A percentile compares a stretch with the other conserved stretches of the same genome.
Evolutionary conservation across 768 basidiomycete species (phyloP).

Genomic region (Russula olivacea): DNA sequence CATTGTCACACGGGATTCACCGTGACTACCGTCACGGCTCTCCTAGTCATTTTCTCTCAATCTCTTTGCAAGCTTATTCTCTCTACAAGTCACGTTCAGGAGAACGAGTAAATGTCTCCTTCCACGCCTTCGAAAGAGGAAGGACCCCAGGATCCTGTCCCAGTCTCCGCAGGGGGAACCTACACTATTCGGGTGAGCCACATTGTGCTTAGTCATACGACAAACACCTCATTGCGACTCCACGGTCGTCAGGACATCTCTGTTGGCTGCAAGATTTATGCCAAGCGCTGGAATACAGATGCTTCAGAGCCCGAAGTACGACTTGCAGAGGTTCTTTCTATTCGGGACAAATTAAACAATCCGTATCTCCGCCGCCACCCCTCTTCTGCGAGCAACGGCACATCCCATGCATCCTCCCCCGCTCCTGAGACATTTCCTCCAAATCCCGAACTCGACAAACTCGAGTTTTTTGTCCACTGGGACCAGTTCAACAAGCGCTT

Average conservation of each 20-base stretch:
- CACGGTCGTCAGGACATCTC: conserved; percentile 58
- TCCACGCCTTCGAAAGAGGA: conserved; percentile 33
- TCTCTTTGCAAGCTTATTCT: neutral
- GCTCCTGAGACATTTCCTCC: conserved; percentile 40
- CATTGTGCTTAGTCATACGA: conserved; percentile 24
- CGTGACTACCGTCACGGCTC: conserved; percentile 15
- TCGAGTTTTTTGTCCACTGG: conserved; percentile 98
- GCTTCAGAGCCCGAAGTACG: conserved; percentile 75
- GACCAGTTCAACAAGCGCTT: conserved; percentile 98
- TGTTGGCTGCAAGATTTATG: conserved; percentile 94
- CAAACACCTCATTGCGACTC: conserved; percentile 16
- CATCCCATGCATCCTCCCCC: conserved; percentile 17
- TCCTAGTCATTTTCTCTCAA: conserved; percentile 8
- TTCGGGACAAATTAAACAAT: conserved; percentile 77
- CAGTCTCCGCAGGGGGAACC: conserved; percentile 66
- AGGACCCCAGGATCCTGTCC: conserved; percentile 45
- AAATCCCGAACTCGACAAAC: conserved; percentile 62
- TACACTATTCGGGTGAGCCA: conserved; percentile 66
- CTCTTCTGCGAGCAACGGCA: conserved; percentile 26
- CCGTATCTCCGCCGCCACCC: conserved; percentile 46
- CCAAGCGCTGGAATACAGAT: conserved; percentile 69
- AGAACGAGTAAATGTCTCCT: conserved; percentile 21
- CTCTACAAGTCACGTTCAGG: neutral
- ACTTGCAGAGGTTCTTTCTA: conserved; percentile 91
- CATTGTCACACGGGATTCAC: conserved; percentile 7